Percentiles rank a stretch among this genome's conserved stretches.
Evolutionary conservation across 2,329 filamentous ascomycete genomes (phyloP).

Genomic region (Metarhizium robertsii): DNA sequence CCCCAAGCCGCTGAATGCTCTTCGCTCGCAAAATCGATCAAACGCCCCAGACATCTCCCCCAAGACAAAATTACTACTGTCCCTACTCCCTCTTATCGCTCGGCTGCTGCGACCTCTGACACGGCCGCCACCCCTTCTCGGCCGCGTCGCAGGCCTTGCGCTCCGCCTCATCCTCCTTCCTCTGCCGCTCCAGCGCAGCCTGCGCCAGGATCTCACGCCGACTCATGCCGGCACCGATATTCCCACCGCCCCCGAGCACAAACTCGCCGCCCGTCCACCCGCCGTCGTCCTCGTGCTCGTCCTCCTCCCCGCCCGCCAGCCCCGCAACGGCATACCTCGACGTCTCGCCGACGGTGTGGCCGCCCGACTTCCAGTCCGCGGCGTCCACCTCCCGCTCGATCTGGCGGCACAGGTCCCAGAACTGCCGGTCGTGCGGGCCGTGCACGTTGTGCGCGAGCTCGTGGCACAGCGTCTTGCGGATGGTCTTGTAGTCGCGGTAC

Average conservation of each 20-base stretch:
- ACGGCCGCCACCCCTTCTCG: conserved; percentile 20
- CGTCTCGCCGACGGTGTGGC: conserved; percentile 56
- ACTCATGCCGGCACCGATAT: conserved; percentile 40
- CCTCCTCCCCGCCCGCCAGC: conserved; percentile 37
- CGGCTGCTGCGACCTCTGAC: conserved; percentile 15
- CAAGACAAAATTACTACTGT: no score
- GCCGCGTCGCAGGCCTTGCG: conserved; percentile 19
- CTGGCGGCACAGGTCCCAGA: conserved; percentile 81
- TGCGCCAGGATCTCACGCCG: conserved; percentile 66
- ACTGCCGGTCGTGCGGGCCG: conserved; percentile 72
- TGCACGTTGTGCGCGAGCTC: conserved; percentile 91
- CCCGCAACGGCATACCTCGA: conserved; percentile 47
- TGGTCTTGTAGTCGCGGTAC: conserved; percentile 85
- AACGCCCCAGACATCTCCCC: neutral
- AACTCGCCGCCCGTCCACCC: conserved; percentile 75
- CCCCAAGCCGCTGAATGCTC: no score
- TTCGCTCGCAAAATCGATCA: neutral
- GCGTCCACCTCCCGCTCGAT: conserved; percentile 80
- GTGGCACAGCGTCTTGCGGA: conserved; percentile 87
- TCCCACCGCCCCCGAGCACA: conserved; percentile 52
- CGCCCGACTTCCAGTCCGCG: conserved; percentile 69
- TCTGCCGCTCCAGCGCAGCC: conserved; percentile 26
- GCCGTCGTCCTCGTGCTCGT: conserved; percentile 55
- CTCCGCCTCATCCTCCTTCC: conserved; percentile 23
- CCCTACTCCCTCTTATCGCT: conserved; percentile 13